phyloP scores from a whole-genome alignment of 2,329 filamentous ascomycete genomes.

The Xylaria sp. region DNA sequence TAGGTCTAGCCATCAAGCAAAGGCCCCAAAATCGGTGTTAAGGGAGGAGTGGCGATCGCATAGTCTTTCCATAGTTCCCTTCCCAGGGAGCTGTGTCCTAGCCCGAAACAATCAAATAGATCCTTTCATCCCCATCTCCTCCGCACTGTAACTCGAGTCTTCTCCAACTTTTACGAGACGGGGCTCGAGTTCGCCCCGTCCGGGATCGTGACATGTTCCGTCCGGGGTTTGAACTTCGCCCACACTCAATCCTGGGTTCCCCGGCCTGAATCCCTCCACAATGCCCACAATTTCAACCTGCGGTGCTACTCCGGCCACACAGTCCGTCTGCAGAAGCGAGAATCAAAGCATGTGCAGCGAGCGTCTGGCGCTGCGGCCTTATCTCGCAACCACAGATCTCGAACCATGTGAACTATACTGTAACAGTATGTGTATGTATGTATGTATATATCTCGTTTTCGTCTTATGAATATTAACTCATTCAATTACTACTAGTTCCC shows the following conservation, averaged over 20 bases:
- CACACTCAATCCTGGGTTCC: constrained; percentile 1
- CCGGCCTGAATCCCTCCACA: constrained; percentile 3
- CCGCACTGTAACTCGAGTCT: constrained; percentile 11
- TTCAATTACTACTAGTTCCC: background rate
- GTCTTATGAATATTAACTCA: background rate
- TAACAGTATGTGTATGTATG: too few species aligned
- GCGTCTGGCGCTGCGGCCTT: constrained; percentile 9
- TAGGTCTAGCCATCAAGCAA: constrained; percentile 18
- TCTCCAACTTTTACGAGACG: constrained; percentile 1
- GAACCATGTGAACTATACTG: background rate
- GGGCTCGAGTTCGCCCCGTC: constrained; percentile 8
- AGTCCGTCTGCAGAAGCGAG: constrained; percentile 14
- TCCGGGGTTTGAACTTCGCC: constrained; percentile 27
- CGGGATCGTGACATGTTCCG: constrained; percentile 16
- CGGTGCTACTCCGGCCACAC: constrained; percentile 7
- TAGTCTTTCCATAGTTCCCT: constrained; percentile 42
- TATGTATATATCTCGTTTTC: background rate
- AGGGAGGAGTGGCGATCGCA: constrained; percentile 42
- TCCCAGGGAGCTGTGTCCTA: constrained; percentile 29
- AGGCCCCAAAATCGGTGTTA: background rate
- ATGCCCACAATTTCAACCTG: background rate
- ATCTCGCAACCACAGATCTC: constrained; percentile 3
- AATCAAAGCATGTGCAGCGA: background rate
- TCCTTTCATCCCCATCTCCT: constrained; percentile 22
- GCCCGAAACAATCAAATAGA: constrained; percentile 25